A percentile compares a stretch with the other conserved stretches of the same genome.
These are phyloP conservation scores for Gymnopilus dilepis DNA, from an alignment of 768 basidiomycete genomes.

Conservation along the genomic window DNA sequence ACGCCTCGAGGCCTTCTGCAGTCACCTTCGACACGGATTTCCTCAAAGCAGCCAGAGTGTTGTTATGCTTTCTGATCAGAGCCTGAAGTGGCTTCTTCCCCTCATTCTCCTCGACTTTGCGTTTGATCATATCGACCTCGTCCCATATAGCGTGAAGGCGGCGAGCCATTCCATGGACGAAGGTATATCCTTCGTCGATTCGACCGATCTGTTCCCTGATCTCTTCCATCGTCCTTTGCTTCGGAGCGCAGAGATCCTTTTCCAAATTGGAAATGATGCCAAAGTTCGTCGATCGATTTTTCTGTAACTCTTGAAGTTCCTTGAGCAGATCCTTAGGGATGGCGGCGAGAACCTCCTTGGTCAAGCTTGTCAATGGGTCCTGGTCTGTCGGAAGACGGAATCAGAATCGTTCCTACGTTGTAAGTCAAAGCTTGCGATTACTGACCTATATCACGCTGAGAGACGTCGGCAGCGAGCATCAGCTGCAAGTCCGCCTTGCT, in stretches of 20 bases:
- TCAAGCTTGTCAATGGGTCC: too few species aligned
- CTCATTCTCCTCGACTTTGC: background rate
- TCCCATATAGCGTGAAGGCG: background rate
- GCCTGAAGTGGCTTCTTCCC: background rate
- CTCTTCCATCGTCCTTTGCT: slow-evolving; percentile 7
- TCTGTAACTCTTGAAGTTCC: background rate
- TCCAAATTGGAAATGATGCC: background rate
- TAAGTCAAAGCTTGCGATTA: too few species aligned
- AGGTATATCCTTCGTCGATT: background rate
- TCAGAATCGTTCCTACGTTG: too few species aligned
- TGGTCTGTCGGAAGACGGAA: too few species aligned
- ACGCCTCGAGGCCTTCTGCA: too few species aligned
- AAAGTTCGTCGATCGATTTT: background rate
- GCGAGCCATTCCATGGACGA: background rate
- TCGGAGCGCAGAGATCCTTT: background rate
- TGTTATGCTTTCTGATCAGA: background rate
- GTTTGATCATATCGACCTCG: background rate
- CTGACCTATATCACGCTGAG: too few species aligned
- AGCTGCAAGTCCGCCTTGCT: too few species aligned
- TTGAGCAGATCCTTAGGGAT: background rate
- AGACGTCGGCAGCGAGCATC: too few species aligned
- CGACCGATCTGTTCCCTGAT: background rate
- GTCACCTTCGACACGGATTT: too few species aligned
- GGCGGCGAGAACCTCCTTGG: too few species aligned
- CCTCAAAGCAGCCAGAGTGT: too few species aligned